Evolutionary conservation across 1,284 basidiomycete species (phyloP).

Genomic region (Erythrobasidium hasegawianum): DNA sequence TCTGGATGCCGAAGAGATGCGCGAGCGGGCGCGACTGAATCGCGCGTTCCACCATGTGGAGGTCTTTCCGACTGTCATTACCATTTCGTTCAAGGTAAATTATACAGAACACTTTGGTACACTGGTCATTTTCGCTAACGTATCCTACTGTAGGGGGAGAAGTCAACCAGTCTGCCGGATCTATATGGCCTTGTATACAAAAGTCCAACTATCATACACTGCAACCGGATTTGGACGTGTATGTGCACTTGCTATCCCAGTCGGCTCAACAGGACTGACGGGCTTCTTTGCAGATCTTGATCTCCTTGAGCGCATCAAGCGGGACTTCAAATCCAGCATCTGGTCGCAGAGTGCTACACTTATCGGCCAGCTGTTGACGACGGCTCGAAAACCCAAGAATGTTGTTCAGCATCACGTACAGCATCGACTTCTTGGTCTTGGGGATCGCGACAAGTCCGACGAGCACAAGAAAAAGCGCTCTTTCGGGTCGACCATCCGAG

Average conservation of each 20-base stretch:
- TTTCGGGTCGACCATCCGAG: slow-evolving; percentile 10
- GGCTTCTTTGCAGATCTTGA: slow-evolving; percentile 64
- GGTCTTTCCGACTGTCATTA: slow-evolving; percentile 62
- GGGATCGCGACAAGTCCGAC: slow-evolving; percentile 5
- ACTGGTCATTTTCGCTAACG: slow-evolving; percentile 56
- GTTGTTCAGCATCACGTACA: slow-evolving; percentile 24
- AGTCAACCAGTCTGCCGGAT: slow-evolving; percentile 53
- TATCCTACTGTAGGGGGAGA: slow-evolving; percentile 50
- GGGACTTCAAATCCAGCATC: slow-evolving; percentile 48
- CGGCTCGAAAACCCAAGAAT: slow-evolving; percentile 40
- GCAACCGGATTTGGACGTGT: slow-evolving; percentile 82
- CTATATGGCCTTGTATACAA: slow-evolving; percentile 56
- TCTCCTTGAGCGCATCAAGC: slow-evolving; percentile 34
- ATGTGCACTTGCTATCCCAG: too few relatives aligned
- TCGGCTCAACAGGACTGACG: too few relatives aligned
- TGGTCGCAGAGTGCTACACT: slow-evolving; percentile 51
- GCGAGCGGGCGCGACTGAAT: slow-evolving; percentile 52
- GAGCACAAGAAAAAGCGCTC: slow-evolving; percentile 9
- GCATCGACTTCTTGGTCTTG: slow-evolving; percentile 7
- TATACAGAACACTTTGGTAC: too few relatives aligned
- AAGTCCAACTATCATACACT: slow-evolving; percentile 64
- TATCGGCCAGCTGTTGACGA: slow-evolving; percentile 49
- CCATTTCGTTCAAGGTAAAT: slow-evolving; percentile 53
- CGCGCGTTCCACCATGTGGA: slow-evolving; percentile 74
- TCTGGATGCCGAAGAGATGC: slow-evolving; percentile 51